Conservation (phyloP, 2,329 filamentous ascomycete species). For the Fusarium fujikuroi region DNA sequence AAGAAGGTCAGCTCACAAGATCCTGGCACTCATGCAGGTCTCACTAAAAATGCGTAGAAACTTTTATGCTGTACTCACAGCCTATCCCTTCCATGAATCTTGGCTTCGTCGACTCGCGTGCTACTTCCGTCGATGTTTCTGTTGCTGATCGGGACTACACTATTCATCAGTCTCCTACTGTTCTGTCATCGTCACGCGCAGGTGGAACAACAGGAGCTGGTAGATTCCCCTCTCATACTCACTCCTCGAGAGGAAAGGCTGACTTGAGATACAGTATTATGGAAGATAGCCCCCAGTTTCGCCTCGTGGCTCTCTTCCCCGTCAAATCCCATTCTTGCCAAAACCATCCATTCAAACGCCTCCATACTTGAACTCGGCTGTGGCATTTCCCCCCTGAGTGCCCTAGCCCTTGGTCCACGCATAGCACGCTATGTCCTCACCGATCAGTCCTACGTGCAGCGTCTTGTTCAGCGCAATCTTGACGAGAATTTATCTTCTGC, state of each 20-base stretch:
- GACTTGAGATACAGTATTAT: constrained; percentile 70
- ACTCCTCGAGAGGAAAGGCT: constrained; percentile 8
- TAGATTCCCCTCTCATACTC: constrained; percentile 40
- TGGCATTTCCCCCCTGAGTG: constrained; percentile 85
- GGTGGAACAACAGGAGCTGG: constrained; percentile 67
- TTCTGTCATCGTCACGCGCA: constrained; percentile 80
- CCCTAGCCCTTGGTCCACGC: constrained; percentile 70
- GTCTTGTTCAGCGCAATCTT: constrained; percentile 81
- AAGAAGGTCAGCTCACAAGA: constrained; percentile 54
- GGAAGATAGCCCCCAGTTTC: constrained; percentile 88
- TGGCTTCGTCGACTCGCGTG: constrained; percentile 83
- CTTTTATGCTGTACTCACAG: constrained; percentile 86
- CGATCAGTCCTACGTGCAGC: constrained; percentile 87
- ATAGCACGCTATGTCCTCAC: constrained; percentile 79
- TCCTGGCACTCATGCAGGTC: not conserved
- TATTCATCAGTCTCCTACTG: constrained; percentile 83
- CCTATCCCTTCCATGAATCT: constrained; percentile 79
- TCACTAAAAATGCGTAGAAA: constrained; percentile 67
- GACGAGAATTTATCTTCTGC: constrained; percentile 62
- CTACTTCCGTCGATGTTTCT: constrained; percentile 71
- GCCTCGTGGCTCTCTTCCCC: constrained; percentile 79
- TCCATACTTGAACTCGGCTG: constrained; percentile 85
- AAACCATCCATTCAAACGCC: constrained; percentile 61
- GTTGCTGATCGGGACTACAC: constrained; percentile 77
- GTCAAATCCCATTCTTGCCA: constrained; percentile 69